A percentile compares a stretch with the other conserved stretches of the same genome.
Evolutionary conservation across 2,329 filamentous ascomycete genomes (phyloP).

Genomic region (Talaromyces islandicus): DNA sequence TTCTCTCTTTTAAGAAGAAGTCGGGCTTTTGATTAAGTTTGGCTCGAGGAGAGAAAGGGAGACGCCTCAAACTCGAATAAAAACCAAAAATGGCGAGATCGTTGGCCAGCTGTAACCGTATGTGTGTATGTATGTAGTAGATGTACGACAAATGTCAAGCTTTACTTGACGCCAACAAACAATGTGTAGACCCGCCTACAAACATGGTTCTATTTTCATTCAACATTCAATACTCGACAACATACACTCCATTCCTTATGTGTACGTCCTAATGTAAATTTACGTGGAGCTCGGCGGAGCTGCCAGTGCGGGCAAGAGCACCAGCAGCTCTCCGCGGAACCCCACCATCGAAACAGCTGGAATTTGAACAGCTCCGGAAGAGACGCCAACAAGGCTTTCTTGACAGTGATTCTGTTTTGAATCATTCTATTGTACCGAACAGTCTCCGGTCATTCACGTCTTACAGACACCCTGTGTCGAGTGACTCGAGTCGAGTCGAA

Average conservation of each 20-base stretch:
- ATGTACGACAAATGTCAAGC: no score
- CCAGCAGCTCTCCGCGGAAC: neutral
- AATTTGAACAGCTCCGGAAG: neutral
- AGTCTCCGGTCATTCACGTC: neutral
- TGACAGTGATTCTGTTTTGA: neutral
- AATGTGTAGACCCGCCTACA: no score
- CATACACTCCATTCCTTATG: neutral
- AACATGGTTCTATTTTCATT: no score
- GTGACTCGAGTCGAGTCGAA: neutral
- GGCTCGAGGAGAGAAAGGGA: neutral
- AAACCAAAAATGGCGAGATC: neutral
- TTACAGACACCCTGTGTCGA: neutral
- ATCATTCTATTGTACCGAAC: neutral
- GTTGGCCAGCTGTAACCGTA: neutral
- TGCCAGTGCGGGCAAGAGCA: neutral
- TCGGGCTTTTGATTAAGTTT: neutral
- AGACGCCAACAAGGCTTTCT: neutral
- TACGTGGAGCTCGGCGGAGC: neutral
- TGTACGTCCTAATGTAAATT: neutral
- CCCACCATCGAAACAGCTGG: slow-evolving; percentile 6
- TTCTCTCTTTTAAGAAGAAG: neutral
- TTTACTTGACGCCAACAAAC: no score
- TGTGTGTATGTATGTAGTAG: no score
- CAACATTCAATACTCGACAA: neutral
- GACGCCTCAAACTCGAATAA: neutral